Percentiles rank a stretch among this genome's conserved stretches.
Evolutionary conservation across 129 eudicot genomes (phyloP).

Genomic region (Artemisia argyi): DNA sequence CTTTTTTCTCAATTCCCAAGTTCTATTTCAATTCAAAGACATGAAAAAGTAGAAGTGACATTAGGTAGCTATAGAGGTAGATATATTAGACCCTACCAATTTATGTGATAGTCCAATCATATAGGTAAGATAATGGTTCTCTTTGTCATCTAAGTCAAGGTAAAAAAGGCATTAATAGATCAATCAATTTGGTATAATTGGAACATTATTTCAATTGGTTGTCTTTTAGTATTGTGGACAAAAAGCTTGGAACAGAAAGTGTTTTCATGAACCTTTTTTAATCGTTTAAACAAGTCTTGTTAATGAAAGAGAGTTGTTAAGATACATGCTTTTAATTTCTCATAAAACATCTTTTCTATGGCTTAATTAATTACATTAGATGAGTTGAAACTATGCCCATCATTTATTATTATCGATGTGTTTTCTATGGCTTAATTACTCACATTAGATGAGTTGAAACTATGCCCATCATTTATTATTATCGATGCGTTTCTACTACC

Average conservation of each 20-base stretch:
- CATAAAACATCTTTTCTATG: neutral
- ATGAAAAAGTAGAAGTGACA: slow-evolving; percentile 36
- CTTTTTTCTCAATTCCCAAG: slow-evolving; percentile 35
- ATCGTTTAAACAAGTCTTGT: neutral
- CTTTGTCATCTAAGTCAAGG: slow-evolving; percentile 35
- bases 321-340: neutral
- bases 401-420: too few relatives aligned
- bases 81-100: slow-evolving; percentile 29
- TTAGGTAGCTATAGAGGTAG: slow-evolving; percentile 22
- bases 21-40: slow-evolving; percentile 28
- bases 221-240: slow-evolving; percentile 12
- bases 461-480: too few relatives aligned
- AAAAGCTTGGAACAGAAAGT: slow-evolving; percentile 1
- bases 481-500: too few relatives aligned
- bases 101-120: slow-evolving; percentile 37
- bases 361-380: neutral
- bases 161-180: slow-evolving; percentile 16
- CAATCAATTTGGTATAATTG: slow-evolving; percentile 19
- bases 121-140: slow-evolving; percentile 29
- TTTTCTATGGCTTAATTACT: too few relatives aligned
- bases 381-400: neutral
- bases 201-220: slow-evolving; percentile 21
- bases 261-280: neutral
- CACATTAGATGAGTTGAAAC: too few relatives aligned
- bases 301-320: neutral